Percentiles rank a stretch among this genome's conserved stretches.
phyloP scores from a whole-genome alignment of 495 filamentous ascomycete genomes.

The Symbiotaphrina buchneri region DNA sequence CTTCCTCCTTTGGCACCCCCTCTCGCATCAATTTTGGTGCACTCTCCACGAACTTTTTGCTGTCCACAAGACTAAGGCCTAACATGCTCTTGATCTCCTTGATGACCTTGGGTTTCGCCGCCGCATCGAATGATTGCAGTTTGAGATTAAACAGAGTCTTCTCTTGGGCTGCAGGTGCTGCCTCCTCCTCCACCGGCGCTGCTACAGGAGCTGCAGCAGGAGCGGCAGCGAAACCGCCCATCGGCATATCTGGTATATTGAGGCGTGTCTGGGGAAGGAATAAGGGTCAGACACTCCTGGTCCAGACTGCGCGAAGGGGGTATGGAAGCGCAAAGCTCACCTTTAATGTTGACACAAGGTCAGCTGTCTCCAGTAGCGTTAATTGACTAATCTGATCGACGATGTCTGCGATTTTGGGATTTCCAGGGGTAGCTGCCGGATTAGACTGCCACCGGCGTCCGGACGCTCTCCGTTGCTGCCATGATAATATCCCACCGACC shows the following conservation, averaged over 20 bases:
- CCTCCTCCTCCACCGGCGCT: slow-evolving; percentile 63
- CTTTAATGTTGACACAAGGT: slow-evolving; percentile 83
- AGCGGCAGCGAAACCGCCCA: slow-evolving; percentile 62
- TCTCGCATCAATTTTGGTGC: slow-evolving; percentile 98
- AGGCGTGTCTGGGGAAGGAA: slow-evolving; percentile 47
- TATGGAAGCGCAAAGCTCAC: slow-evolving; percentile 19
- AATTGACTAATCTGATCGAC: slow-evolving; percentile 97
- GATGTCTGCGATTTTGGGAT: slow-evolving; percentile 77
- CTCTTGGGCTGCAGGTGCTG: slow-evolving; percentile 58
- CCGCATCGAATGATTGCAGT: slow-evolving; percentile 68
- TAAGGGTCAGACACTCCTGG: no score
- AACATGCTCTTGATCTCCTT: slow-evolving; percentile 97
- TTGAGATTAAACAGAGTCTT: slow-evolving; percentile 97
- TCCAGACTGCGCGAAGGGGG: background rate
- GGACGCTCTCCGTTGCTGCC: no score
- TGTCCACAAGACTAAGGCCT: slow-evolving; percentile 89
- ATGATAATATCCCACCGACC: background rate
- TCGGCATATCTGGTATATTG: slow-evolving; percentile 93
- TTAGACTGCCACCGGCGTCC: slow-evolving; percentile 59
- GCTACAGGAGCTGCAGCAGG: slow-evolving; percentile 40
- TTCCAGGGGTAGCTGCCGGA: slow-evolving; percentile 32
- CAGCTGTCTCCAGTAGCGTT: slow-evolving; percentile 90
- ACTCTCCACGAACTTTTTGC: slow-evolving; percentile 99
- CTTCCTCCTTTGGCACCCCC: slow-evolving; percentile 91
- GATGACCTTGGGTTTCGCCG: slow-evolving; percentile 91